Evolutionary conservation across 148 eudicot genomes (phyloP).

Genomic region (Arctostaphylos glauca): DNA sequence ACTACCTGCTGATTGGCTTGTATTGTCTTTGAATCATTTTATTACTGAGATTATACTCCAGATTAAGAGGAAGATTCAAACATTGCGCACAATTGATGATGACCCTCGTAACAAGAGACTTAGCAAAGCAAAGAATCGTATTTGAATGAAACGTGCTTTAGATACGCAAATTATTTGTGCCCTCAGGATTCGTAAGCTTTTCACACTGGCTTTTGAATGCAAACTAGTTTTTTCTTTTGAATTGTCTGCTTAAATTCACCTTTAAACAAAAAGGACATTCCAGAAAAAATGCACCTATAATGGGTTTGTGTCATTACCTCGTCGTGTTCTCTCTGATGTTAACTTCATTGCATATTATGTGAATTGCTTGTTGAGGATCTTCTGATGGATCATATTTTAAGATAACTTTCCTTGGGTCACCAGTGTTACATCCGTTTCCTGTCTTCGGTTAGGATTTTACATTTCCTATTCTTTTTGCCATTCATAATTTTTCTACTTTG

Average conservation of each 20-base stretch:
- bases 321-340: not conserved
- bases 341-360: not conserved
- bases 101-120: not conserved
- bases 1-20: not conserved
- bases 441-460: not conserved
- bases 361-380: not conserved
- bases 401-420: not conserved
- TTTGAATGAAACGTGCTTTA: not conserved
- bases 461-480: not conserved
- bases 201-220: not conserved
- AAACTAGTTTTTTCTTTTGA: not conserved
- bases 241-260: not conserved
- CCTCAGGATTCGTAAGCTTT: not conserved
- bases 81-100: not conserved
- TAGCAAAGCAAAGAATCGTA: not conserved
- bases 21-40: too few relatives aligned
- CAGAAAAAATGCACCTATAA: not conserved
- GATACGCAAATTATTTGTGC: not conserved
- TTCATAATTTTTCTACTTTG: not conserved
- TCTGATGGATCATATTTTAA: not conserved
- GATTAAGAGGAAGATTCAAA: not conserved
- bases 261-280: not conserved
- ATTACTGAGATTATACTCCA: too few relatives aligned
- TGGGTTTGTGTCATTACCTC: not conserved
- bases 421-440: not conserved